phyloP scores from a whole-genome alignment of 2,329 filamentous ascomycete species.

The Talaromyces rugulosus region DNA sequence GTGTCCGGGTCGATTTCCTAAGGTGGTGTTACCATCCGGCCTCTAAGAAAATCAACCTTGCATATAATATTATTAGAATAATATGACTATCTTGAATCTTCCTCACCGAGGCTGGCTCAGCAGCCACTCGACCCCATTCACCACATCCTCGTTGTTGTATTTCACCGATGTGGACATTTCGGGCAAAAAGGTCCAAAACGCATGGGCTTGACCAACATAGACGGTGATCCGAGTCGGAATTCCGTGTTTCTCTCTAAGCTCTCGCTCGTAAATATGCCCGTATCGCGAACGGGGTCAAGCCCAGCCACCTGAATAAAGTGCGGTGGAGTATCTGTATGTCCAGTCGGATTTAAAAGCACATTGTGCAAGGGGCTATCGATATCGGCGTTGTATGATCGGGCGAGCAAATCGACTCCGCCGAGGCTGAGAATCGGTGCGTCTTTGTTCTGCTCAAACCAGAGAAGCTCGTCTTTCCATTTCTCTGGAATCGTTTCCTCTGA shows the following conservation, averaged over 20 bases:
- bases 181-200: slow-evolving; percentile 25
- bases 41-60: not conserved
- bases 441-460: slow-evolving; percentile 2
- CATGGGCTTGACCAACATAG: slow-evolving; percentile 30
- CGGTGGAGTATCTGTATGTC: slow-evolving; percentile 24
- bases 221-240: slow-evolving; percentile 25
- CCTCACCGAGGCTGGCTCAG: not conserved
- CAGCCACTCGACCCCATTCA: slow-evolving; percentile 5
- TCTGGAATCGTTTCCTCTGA: not conserved
- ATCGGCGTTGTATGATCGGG: slow-evolving; percentile 3
- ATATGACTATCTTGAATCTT: too few relatives aligned
- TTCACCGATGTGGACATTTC: slow-evolving; percentile 20
- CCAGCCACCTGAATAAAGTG: slow-evolving; percentile 24
- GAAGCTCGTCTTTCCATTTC: not conserved
- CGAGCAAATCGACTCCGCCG: not conserved
- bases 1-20: not conserved
- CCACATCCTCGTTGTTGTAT: slow-evolving; percentile 20
- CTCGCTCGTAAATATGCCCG: slow-evolving; percentile 22
- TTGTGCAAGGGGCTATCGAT: not conserved
- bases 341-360: slow-evolving; percentile 12
- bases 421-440: not conserved
- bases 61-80: not conserved
- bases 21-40: not conserved
- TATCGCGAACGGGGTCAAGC: slow-evolving; percentile 24
- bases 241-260: slow-evolving; percentile 20